Base-by-base conservation (phyloP, 2,329 filamentous ascomycete genomes). In the Alternaria triticimaculans region DNA sequence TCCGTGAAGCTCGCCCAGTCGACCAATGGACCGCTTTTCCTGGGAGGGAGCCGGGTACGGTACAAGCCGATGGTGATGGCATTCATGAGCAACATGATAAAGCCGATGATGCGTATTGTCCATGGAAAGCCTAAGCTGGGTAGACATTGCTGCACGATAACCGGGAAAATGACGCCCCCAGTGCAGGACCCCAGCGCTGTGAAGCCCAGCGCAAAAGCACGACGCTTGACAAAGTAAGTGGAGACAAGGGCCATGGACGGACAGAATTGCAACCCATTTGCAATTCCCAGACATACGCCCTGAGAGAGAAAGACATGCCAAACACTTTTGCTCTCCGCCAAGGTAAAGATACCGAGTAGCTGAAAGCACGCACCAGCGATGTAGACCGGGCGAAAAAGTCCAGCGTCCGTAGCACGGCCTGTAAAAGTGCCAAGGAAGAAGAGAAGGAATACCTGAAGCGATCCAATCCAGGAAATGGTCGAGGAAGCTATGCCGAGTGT, bases 91-190 rank as follows among this genome's bases (percentile, higher is more conserved):
- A 90, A 70, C 20, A 88, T 86, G 25, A 91, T 83, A 58, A 91
- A 85, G 0, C 87, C 89, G 51, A 90, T 83, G 1, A 86, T 85
- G 0, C 89, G 82, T 41, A 90, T 84, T 0, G 89, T 89, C 88
- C 89, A 91, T 0, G 83, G 82, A 69, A 90, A 91, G n/a, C 75
- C 76, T 21, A 77, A 41, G 12, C 57, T 68, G 23, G 74, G 73
- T 11, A 78, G 60, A 25, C 73, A 76, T 58, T 76, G 72, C 58
- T 76, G 73, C 14, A 73, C 75, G 25, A 78, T 72, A n/a, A 77
- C 62, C 20, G 76, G 76, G 26, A 77, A 77, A 2, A 78, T 61
- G 11, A 78, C 65, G 18, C 76, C 76, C 6, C 76, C 76, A 5
- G 74, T 75, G 20, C 71, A 73, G 9, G 71, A 69, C 10, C 76